Base-by-base conservation (phyloP, 768 basidiomycete species). In the Lentinula lateritia region DNA sequence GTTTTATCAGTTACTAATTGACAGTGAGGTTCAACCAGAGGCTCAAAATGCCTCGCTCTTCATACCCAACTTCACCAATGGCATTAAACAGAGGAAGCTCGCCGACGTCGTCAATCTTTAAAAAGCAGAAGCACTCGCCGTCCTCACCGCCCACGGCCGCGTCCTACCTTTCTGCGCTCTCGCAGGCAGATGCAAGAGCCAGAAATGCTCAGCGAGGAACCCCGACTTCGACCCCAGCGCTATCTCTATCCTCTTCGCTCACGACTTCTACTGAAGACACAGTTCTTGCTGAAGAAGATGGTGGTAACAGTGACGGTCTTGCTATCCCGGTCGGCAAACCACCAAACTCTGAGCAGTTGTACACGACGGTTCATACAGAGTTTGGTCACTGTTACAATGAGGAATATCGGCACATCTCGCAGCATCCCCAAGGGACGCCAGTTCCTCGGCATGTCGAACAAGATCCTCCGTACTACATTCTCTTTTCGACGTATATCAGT, bases 401-500 rank as follows among this genome's bases (percentile, higher is more conserved):
- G 64, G 78, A 77, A 28, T 92, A 84, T 70, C 80, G 93, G n/a
- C 81, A 84, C 66, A 81, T 77, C 12, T 89, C 89, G 0, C 78
- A 83, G 63, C 87, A 92, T 70, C 75, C 80, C 9, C 73, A 74
- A 1, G 82, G 81, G 13, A 71, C 76, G 6, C 74, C 82, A 1
- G 70, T 90, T 62, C 75, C 77, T 58, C 70, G 77, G 58, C 82
- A 85, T 68, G 74, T 83, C 60, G 88, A 92, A 63, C 85, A 89
- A 65, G 93, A 95, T 68, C 96, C 96, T 3, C 91, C 93, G 0
- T 94, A 97, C 71, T 95, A 94, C 74, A 88, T 97, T 68, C 82
- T 98, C 46, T 23, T 56, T 43, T 42, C 55, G 12, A 56, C 55
- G 6, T 56, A 56, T 39, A 56, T 96, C 73, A 89, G 90, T 77